Evolutionary conservation across 371 early-diverging fungal species (phyloP), one percentile per base, ranked within the genome.

Genomic region (Apophysomyces ossiformis): DNA sequence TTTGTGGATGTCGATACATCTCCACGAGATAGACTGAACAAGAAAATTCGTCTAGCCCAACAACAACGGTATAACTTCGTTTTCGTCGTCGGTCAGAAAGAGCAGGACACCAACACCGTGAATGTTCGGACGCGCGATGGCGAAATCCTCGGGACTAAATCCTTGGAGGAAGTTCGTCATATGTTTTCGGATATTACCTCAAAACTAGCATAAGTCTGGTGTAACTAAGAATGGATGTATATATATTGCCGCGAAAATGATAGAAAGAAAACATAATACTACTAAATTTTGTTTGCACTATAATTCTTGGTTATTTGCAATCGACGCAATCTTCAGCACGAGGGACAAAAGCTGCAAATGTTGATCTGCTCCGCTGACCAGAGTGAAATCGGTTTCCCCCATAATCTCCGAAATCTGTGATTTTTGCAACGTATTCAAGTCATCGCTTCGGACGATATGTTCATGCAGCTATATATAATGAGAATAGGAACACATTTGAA

Each of bases 41-140:
- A 99, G 87, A 97, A 96, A 91, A 94, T 99, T 65, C 92, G 97
- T 21, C 92, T 92, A 59, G 97, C 96, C 1, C 90, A 93, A 69
- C 75, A 90, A 16, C 85, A 92, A 39, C 98, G 96, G 64, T 99
- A 92, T 76, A 96, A 97, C 82, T 92, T 92, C 70, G 93, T 92
- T 66, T 86, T 96, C 68, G 94, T 99, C 37, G 95, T 99, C 46
- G 99, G 99, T 13, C 88, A 90, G 65, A 92, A 95, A 76, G 99
- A 99, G 77, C 78, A 82, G 84, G 85, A 87, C 64, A 82, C 87
- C 46, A 71, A 84, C 6, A 87, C 91, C n/a, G 96, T 99, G 58
- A 97, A 97, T 73, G 90, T 93, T 50, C 87, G 96, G 39, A 87
- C 89, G 62, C 86, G 93, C 18, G 87, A 90, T 64, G 78, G 83